Evolutionary conservation across 805 yeast genomes (phyloP).

Genomic region (Saccharomyces mikatae): DNA sequence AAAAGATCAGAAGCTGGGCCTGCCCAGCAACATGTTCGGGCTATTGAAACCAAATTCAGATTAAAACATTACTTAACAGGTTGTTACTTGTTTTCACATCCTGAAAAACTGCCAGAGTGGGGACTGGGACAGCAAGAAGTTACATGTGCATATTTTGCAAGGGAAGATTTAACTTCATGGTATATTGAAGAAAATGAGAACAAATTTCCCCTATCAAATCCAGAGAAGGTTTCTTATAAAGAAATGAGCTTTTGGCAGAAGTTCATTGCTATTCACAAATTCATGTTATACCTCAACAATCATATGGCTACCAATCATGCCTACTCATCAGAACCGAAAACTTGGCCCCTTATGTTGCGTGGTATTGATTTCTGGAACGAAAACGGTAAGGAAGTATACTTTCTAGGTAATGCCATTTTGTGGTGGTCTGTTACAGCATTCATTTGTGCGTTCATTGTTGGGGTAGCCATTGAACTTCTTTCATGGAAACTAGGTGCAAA

Average conservation of each 20-base stretch:
- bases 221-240: conserved; percentile 48
- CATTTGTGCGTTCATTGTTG: conserved; percentile 42
- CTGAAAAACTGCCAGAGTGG: conserved; percentile 67
- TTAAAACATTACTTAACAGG: conserved; percentile 77
- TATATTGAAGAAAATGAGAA: conserved; percentile 65
- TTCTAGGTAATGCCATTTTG: conserved; percentile 66
- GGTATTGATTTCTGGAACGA: conserved; percentile 72
- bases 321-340: conserved; percentile 61
- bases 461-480: conserved; percentile 37
- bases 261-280: conserved; percentile 54
- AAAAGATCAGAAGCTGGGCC: conserved; percentile 41
- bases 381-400: conserved; percentile 51
- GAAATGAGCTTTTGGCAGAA: conserved; percentile 48
- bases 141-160: conserved; percentile 68
- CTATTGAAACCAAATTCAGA: conserved; percentile 64
- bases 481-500: conserved; percentile 60
- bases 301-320: conserved; percentile 60
- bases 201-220: conserved; percentile 35
- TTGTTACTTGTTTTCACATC: conserved; percentile 65
- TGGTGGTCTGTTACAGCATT: conserved; percentile 66
- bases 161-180: conserved; percentile 55
- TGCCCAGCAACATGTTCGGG: conserved; percentile 50
- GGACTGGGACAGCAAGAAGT: conserved; percentile 82
- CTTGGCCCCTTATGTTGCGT: conserved; percentile 68
- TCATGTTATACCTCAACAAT: conserved; percentile 67